phyloP scores from a whole-genome alignment of 1,284 basidiomycete genomes.

The Trametes versicolor region DNA sequence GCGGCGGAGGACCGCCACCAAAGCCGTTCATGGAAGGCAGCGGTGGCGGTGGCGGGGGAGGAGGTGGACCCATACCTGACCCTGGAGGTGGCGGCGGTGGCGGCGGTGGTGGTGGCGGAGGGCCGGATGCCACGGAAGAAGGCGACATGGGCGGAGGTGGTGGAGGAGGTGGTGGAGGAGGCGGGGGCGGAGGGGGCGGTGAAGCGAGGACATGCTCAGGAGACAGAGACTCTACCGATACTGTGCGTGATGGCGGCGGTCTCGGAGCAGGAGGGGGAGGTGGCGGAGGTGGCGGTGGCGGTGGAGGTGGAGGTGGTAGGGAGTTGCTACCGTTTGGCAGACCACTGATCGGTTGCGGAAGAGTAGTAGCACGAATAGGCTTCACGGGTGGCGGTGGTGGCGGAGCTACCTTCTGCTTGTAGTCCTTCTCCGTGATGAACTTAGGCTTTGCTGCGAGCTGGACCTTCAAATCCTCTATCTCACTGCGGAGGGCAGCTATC shows the following conservation, averaged over 20 bases:
- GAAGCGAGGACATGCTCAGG: conserved; percentile 17
- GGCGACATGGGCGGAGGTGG: background rate
- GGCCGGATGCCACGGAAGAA: conserved; percentile 11
- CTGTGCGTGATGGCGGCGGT: conserved; percentile 5
- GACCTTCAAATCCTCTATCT: conserved; percentile 63
- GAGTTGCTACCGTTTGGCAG: conserved; percentile 29
- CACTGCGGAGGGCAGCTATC: conserved; percentile 60
- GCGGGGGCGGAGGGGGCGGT: conserved; percentile 35
- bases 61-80: conserved; percentile 39
- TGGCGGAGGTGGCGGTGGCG: conserved; percentile 20
- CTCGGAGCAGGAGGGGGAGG: conserved; percentile 2
- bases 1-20: conserved; percentile 36
- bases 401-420: conserved; percentile 72
- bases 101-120: conserved; percentile 25
- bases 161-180: conserved; percentile 16
- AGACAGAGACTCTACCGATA: conserved; percentile 7
- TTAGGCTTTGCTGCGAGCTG: conserved; percentile 62
- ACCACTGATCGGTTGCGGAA: conserved; percentile 23
- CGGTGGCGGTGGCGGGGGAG: conserved; percentile 45
- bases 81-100: conserved; percentile 39
- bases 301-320: conserved; percentile 18
- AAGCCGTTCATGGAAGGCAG: conserved; percentile 47
- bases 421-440: conserved; percentile 70
- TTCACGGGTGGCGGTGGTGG: conserved; percentile 58
- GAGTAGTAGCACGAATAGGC: conserved; percentile 22